Conservation (phyloP, 2,329 filamentous ascomycete species). For the Fusarium agapanthi region DNA sequence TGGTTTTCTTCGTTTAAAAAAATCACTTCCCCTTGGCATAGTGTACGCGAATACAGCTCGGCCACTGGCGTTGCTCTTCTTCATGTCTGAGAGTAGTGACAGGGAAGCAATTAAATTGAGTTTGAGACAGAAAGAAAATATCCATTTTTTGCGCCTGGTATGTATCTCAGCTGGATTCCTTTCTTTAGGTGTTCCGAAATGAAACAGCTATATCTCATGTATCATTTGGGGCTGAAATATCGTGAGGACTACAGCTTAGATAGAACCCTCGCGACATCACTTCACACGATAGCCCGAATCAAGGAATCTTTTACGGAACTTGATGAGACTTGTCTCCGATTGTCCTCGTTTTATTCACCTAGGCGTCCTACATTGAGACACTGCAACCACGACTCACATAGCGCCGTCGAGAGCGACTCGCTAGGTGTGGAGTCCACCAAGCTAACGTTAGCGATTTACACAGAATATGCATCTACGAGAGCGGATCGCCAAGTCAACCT, state of each 20-base stretch:
- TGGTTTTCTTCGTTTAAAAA: background rate
- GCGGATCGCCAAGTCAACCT: background rate
- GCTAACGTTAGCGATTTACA: background rate
- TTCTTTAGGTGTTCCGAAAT: background rate
- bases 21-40: background rate
- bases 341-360: background rate
- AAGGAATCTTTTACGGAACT: background rate
- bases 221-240: too few species aligned
- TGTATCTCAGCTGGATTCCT: too few species aligned
- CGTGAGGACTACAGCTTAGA: background rate
- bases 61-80: background rate
- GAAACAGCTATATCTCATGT: too few species aligned
- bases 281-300: background rate
- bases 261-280: background rate
- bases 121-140: too few species aligned
- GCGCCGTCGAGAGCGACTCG: background rate
- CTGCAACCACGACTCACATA: background rate
- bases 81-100: too few species aligned
- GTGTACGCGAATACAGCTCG: background rate
- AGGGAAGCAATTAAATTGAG: background rate
- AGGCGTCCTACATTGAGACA: background rate
- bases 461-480: constrained; percentile 19
- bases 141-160: too few species aligned
- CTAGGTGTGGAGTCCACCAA: background rate
- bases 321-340: background rate